Evolutionary conservation across 257 asterid species (phyloP).

Genomic region (Pogostemon cablin): DNA sequence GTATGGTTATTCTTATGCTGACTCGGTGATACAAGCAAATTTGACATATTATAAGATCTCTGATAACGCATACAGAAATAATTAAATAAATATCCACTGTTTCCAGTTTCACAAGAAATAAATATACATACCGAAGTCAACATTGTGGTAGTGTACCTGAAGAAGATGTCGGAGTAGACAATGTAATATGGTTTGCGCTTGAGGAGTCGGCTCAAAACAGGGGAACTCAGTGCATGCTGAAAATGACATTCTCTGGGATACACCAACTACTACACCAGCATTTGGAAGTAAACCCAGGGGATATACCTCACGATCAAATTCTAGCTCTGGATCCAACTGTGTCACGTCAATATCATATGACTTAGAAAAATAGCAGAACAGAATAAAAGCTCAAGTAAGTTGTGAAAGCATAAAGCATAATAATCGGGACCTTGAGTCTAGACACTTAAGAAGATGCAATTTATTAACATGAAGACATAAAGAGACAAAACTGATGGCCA

Average conservation of each 20-base stretch:
- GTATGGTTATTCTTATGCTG: slow-evolving; percentile 16
- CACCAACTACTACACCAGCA: slow-evolving; percentile 98
- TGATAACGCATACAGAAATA: not conserved
- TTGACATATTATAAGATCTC: slow-evolving; percentile 13
- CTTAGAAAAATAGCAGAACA: slow-evolving; percentile 33
- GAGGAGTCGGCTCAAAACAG: slow-evolving; percentile 98
- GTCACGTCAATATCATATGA: slow-evolving; percentile 40
- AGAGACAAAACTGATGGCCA: slow-evolving; percentile 8
- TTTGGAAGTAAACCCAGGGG: slow-evolving; percentile 99
- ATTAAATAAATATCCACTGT: slow-evolving; percentile 10
- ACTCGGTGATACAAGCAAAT: not conserved
- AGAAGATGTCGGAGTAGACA: slow-evolving; percentile 98
- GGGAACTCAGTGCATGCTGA: slow-evolving; percentile 99
- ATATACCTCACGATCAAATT: slow-evolving; percentile 98
- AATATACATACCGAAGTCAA: slow-evolving; percentile 23
- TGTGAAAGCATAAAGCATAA: slow-evolving; percentile 12
- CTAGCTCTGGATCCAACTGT: slow-evolving; percentile 98
- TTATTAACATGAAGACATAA: slow-evolving; percentile 18
- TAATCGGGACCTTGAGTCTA: slow-evolving; percentile 2
- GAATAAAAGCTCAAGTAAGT: slow-evolving; percentile 6
- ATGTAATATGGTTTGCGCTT: slow-evolving; percentile 98
- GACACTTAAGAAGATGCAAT: slow-evolving; percentile 25
- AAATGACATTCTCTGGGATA: slow-evolving; percentile 97
- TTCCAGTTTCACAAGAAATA: slow-evolving; percentile 18
- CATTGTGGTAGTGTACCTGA: slow-evolving; percentile 60